Conservation (phyloP, 2,329 filamentous ascomycete genomes). For the Pseudogymnoascus sp. region DNA sequence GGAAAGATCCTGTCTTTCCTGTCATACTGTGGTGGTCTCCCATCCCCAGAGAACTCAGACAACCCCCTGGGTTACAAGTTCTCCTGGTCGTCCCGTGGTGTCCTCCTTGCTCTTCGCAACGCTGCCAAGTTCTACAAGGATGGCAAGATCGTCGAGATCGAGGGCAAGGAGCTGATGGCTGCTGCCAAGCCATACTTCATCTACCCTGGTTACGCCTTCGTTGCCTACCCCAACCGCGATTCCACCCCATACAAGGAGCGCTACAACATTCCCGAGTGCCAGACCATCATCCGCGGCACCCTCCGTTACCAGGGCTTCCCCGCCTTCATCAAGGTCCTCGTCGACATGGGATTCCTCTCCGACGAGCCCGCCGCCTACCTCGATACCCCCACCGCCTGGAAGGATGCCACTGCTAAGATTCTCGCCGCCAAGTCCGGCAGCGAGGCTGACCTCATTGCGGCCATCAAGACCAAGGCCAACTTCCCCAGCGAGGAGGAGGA, state of each 20-base stretch:
- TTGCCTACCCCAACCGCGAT: constrained; percentile 90
- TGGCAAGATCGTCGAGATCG: constrained; percentile 63
- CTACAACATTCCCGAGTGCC: constrained; percentile 81
- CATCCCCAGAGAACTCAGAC: constrained; percentile 64
- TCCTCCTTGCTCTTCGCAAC: constrained; percentile 80
- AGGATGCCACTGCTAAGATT: constrained; percentile 73
- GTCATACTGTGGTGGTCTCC: constrained; percentile 77
- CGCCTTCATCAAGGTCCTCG: constrained; percentile 77
- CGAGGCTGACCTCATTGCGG: constrained; percentile 62
- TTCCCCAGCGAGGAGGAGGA: constrained; percentile 64
- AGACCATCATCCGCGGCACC: constrained; percentile 79
- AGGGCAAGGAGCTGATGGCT: constrained; percentile 68
- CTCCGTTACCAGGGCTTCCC: constrained; percentile 86
- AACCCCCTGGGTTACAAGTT: constrained; percentile 95
- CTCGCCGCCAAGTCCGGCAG: constrained; percentile 58
- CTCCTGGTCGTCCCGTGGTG: constrained; percentile 67
- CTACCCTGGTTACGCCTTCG: constrained; percentile 81
- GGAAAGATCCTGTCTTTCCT: constrained; percentile 80
- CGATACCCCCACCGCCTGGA: constrained; percentile 66
- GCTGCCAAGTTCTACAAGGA: constrained; percentile 75
- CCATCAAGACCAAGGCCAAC: constrained; percentile 66
- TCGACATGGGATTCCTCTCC: constrained; percentile 81
- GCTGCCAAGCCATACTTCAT: constrained; percentile 84
- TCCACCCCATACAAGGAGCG: constrained; percentile 79
- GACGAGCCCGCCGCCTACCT: constrained; percentile 61